Base-by-base conservation (phyloP, 139 green algal species). In the Coelastrella sp. region DNA sequence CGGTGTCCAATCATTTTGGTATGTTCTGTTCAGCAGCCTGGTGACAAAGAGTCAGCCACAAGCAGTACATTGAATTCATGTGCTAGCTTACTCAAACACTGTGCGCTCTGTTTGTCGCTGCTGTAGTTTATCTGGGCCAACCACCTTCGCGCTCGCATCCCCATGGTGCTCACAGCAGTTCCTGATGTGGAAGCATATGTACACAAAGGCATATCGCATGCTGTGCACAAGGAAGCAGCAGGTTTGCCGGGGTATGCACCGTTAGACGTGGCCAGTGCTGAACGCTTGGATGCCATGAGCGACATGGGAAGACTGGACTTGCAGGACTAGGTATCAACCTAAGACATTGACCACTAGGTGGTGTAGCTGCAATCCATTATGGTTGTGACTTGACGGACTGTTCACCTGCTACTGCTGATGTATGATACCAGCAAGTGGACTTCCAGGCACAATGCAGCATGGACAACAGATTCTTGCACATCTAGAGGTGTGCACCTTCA, bases 101-200 rank as follows among this genome's bases (percentile, higher is more conserved):
- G 53, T 23, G 17, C 15, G 6, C 53, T 64, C 32, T 25, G 21
- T 2, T 25, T 11, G 9, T 64, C 19, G 21, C 11, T 68, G 23
- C 30, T 64, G 41, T n/a, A 85, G 63, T 85, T 85, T 27, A 72
- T 72, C 9, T 86, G 80, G 80, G 80, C 43, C 23, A 79, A 86
- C 80, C 60, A 80, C 67, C 67, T 86, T 48, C 50, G 80, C 17
- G 2, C 43, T 2, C 68, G 66, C 32, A 48, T 86, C 23, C 80
- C 66, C 7, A 78, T 86, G 80, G 80, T 79, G 25, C 50, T 86
- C 1, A 53, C 59, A 34, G 68, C 30, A 11, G 64, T 63, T 2
- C 35, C 35, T 0, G 80, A 86, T 34, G 80, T 86, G 5, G 32
- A 60, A 34, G 19, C 50, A 2, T 86, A 79, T 59, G 50, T 68